phyloP scores from a whole-genome alignment of 495 filamentous ascomycete species.

The Neurospora pannonica region DNA sequence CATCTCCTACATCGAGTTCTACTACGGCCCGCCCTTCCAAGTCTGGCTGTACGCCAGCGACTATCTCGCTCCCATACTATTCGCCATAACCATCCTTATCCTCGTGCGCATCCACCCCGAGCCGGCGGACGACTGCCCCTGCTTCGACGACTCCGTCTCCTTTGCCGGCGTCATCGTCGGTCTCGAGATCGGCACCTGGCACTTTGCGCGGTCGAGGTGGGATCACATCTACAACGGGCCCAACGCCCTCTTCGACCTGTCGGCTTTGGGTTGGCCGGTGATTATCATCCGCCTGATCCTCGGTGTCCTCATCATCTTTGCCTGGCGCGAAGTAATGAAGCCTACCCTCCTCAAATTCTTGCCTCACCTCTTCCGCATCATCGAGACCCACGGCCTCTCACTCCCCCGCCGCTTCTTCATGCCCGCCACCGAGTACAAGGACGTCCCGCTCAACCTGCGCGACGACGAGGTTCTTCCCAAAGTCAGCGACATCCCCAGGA shows the following conservation, averaged over 20 bases:
- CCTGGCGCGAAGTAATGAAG: slow-evolving; percentile 83
- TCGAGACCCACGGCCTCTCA: slow-evolving; percentile 68
- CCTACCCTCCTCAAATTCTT: slow-evolving; percentile 65
- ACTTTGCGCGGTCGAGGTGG: slow-evolving; percentile 53
- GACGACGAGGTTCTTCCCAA: slow-evolving; percentile 82
- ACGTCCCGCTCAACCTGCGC: slow-evolving; percentile 64
- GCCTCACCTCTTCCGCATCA: slow-evolving; percentile 76
- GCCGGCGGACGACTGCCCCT: slow-evolving; percentile 92
- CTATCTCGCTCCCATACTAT: slow-evolving; percentile 47
- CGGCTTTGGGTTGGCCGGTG: slow-evolving; percentile 47
- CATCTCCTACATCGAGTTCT: slow-evolving; percentile 59
- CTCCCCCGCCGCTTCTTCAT: slow-evolving; percentile 84
- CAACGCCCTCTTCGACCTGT: slow-evolving; percentile 47
- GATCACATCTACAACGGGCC: slow-evolving; percentile 41
- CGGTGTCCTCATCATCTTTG: slow-evolving; percentile 74
- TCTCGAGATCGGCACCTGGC: slow-evolving; percentile 70
- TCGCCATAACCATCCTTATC: slow-evolving; percentile 56
- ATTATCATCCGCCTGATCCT: slow-evolving; percentile 57
- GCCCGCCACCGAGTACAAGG: slow-evolving; percentile 80
- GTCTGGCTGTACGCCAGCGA: slow-evolving; percentile 49
- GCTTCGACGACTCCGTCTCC: slow-evolving; percentile 92
- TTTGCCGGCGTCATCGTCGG: slow-evolving; percentile 87
- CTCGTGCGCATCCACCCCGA: slow-evolving; percentile 88
- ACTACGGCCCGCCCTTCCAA: slow-evolving; percentile 59
- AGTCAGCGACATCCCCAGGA: slow-evolving; percentile 69